Conservation (phyloP, 495 filamentous ascomycete genomes). For the Penicillium roqueforti region DNA sequence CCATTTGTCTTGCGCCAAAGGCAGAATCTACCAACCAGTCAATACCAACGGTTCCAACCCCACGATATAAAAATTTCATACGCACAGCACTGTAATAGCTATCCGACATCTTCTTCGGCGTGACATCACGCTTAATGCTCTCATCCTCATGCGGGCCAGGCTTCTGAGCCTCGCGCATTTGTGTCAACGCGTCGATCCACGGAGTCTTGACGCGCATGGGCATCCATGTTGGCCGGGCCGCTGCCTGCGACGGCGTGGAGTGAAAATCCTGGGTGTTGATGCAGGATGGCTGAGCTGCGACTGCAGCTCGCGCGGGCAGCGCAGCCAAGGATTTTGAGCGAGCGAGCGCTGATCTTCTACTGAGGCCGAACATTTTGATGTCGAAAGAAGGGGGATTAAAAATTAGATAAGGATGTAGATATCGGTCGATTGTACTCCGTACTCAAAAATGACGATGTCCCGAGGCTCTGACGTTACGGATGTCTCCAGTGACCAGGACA, state of each 20-base stretch:
- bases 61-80: slow-evolving; percentile 1
- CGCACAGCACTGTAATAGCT: slow-evolving; percentile 60
- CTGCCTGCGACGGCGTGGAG: slow-evolving; percentile 25
- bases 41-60: slow-evolving; percentile 5
- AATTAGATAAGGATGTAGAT: not conserved
- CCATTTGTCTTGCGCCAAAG: slow-evolving; percentile 66
- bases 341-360: slow-evolving; percentile 18
- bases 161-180: slow-evolving; percentile 43
- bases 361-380: slow-evolving; percentile 20
- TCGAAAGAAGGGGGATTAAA: not conserved
- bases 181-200: slow-evolving; percentile 64
- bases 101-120: slow-evolving; percentile 62
- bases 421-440: slow-evolving; percentile 11
- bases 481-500: not conserved
- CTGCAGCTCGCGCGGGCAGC: slow-evolving; percentile 12
- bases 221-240: slow-evolving; percentile 38
- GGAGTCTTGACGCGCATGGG: slow-evolving; percentile 59
- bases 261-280: slow-evolving; percentile 27
- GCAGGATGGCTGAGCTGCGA: slow-evolving; percentile 10
- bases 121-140: slow-evolving; percentile 45
- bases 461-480: not conserved
- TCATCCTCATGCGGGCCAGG: slow-evolving; percentile 23
- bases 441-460: slow-evolving; percentile 17
- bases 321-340: slow-evolving; percentile 12
- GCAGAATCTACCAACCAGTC: slow-evolving; percentile 49